Evolutionary conservation across 108 stramenopile genomes (phyloP).

Genomic region (Epipyxis sp.): DNA sequence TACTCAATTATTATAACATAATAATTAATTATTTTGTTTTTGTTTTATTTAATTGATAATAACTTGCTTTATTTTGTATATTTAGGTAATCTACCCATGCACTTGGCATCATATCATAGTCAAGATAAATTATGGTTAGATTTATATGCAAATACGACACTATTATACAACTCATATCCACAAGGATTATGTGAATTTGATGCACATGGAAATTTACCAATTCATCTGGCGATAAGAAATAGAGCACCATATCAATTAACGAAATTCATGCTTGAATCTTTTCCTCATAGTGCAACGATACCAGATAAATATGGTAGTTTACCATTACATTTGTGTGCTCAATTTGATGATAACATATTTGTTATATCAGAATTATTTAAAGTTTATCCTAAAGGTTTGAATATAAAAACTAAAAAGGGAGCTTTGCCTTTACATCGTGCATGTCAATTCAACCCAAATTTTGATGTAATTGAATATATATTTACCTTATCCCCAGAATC

Average conservation of each 20-base stretch:
- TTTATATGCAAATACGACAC: not conserved
- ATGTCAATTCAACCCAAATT: not conserved
- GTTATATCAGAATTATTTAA: not conserved
- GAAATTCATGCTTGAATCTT: not conserved
- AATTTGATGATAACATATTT: not conserved
- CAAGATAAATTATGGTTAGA: constrained; percentile 1
- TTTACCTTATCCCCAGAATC: not conserved
- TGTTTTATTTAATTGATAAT: no score
- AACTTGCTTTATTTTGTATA: no score
- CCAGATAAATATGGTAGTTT: not conserved
- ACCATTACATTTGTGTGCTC: not conserved
- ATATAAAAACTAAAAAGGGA: not conserved
- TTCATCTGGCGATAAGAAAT: constrained; percentile 1
- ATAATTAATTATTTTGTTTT: no score
- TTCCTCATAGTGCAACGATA: no score
- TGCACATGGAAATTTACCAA: not conserved
- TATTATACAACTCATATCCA: not conserved
- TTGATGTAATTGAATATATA: not conserved
- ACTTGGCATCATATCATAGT: not conserved
- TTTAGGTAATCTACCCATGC: not conserved
- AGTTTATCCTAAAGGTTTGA: not conserved
- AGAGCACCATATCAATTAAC: not conserved
- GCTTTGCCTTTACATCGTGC: not conserved
- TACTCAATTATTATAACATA: no score
- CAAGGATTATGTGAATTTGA: not conserved